Percentiles rank a stretch among this genome's conserved stretches.
phyloP scores from a whole-genome alignment of 2,329 filamentous ascomycete species.

The Alternaria angustiovoidea region DNA sequence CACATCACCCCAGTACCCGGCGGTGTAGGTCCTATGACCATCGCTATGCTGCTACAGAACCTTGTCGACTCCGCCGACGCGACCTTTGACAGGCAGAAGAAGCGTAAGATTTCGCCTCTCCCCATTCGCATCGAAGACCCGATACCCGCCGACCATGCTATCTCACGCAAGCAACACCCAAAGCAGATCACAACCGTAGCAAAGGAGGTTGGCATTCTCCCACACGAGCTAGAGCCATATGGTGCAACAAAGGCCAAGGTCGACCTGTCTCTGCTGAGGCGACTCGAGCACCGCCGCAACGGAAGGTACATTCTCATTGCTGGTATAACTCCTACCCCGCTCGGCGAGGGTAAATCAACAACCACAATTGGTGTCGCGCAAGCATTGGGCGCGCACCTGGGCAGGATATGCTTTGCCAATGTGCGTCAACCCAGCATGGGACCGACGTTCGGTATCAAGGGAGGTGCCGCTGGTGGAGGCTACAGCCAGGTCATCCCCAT shows the following conservation, averaged over 20 bases:
- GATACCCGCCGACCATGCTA: constrained; percentile 94
- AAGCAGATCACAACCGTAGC: constrained; percentile 89
- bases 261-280: constrained; percentile 79
- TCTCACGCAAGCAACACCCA: constrained; percentile 88
- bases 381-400: constrained; percentile 87
- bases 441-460: constrained; percentile 98
- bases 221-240: constrained; percentile 92
- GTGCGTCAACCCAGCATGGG: constrained; percentile 97
- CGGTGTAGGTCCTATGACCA: constrained; percentile 97
- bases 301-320: constrained; percentile 93
- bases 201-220: constrained; percentile 83
- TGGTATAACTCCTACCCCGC: constrained; percentile 93
- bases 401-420: constrained; percentile 91
- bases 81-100: constrained; percentile 84
- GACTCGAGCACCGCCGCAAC: constrained; percentile 85
- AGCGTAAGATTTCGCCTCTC: constrained; percentile 80
- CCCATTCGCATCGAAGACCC: constrained; percentile 79
- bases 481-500: constrained; percentile 99
- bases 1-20: constrained; percentile 96
- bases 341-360: constrained; percentile 97
- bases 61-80: constrained; percentile 84
- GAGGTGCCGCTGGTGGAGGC: constrained; percentile 93
- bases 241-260: constrained; percentile 97
- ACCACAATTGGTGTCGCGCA: constrained; percentile 96
- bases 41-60: constrained; percentile 97